phyloP scores from a whole-genome alignment of 768 basidiomycete species.

The Kwoniella mangroviensis region DNA sequence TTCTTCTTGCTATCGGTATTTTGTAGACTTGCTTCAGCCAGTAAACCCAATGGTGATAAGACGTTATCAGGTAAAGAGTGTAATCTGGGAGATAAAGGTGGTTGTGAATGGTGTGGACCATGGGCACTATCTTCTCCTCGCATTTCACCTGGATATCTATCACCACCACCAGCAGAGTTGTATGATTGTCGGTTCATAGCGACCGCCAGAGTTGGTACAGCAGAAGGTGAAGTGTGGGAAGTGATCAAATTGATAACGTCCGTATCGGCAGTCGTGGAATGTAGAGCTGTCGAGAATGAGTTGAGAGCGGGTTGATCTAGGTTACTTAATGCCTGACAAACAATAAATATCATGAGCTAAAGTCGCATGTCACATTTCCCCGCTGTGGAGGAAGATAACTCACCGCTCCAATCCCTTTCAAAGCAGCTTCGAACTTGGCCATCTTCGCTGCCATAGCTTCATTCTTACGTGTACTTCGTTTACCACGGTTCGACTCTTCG shows the following conservation, averaged over 20 bases:
- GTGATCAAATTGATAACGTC: constrained; percentile 52
- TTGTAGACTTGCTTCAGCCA: constrained; percentile 78
- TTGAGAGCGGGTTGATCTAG: constrained; percentile 49
- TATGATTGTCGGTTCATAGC: constrained; percentile 46
- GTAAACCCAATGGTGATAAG: constrained; percentile 86
- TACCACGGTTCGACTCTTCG: constrained; percentile 94
- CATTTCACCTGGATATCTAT: constrained; percentile 30
- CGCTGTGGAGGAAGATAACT: constrained; percentile 35
- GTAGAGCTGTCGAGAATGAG: constrained; percentile 48
- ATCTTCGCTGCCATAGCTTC: constrained; percentile 48
- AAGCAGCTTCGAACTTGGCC: constrained; percentile 46
- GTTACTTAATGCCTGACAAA: constrained; percentile 38
- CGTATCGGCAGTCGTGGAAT: constrained; percentile 35
- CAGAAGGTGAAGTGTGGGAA: constrained; percentile 44
- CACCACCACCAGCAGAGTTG: constrained; percentile 2
- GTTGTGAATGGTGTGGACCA: constrained; percentile 35
- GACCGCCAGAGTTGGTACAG: constrained; percentile 43
- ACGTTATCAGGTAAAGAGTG: constrained; percentile 90
- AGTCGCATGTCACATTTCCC: not conserved
- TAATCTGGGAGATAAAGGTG: constrained; percentile 74
- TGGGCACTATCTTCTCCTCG: constrained; percentile 34
- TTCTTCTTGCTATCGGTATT: constrained; percentile 43
- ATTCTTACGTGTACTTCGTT: constrained; percentile 65
- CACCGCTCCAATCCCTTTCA: constrained; percentile 49
- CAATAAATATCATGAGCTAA: not conserved